phyloP scores from a whole-genome alignment of 176 grass and related monocot species.

The Triticum aestivum region IWGSC_CS_RefSeq_v2.1 NC_057799.1:5896684-5897183 shows the following conservation, averaged over 20 bases:
- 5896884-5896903: not conserved
- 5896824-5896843: not conserved
- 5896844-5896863: too few species aligned
- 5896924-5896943: slow-evolving; percentile 90
- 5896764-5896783: too few species aligned
- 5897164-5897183: slow-evolving; percentile 75
- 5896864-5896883: not conserved
- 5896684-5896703: too few species aligned
- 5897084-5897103: slow-evolving; percentile 91
- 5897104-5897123: slow-evolving; percentile 79
- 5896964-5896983: slow-evolving; percentile 91
- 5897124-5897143: slow-evolving; percentile 76
- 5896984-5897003: slow-evolving; percentile 76
- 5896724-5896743: too few species aligned
- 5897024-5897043: slow-evolving; percentile 83
- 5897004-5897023: slow-evolving; percentile 83
- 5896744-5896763: too few species aligned
- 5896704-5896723: too few species aligned
- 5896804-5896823: not conserved
- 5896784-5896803: not conserved
- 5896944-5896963: slow-evolving; percentile 88
- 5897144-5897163: slow-evolving; percentile 81
- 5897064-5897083: slow-evolving; percentile 89
- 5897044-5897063: slow-evolving; percentile 90
- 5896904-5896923: slow-evolving; percentile 51